Percentiles rank a stretch among this genome's conserved stretches.
phyloP scores from a whole-genome alignment of 192 early-diverging fungal genomes.

The Coemansia sp. region DNA sequence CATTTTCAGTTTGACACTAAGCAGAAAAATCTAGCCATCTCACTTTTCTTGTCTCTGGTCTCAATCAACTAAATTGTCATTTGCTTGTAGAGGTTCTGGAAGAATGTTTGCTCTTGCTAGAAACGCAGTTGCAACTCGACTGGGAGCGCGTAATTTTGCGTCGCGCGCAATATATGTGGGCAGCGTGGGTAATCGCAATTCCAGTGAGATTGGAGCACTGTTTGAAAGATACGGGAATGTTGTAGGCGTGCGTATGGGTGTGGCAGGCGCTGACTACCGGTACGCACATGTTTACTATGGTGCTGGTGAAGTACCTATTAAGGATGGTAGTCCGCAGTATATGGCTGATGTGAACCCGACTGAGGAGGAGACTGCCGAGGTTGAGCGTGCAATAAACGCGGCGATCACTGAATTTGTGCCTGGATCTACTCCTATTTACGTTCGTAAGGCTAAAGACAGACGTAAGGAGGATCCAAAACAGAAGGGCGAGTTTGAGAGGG shows the following conservation, averaged over 20 bases:
- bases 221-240: conserved; percentile 37
- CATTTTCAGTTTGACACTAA: neutral
- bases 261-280: conserved; percentile 1
- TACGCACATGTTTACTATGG: conserved; percentile 47
- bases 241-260: conserved; percentile 17
- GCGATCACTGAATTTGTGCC: conserved; percentile 8
- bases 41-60: neutral
- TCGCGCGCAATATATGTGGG: conserved; percentile 32
- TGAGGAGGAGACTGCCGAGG: conserved; percentile 18
- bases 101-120: conserved; percentile 30
- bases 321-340: conserved; percentile 11
- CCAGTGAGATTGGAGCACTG: conserved; percentile 10
- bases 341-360: conserved; percentile 14
- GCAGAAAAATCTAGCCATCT: neutral
- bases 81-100: neutral
- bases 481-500: conserved; percentile 19
- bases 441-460: neutral
- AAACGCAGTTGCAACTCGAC: conserved; percentile 1
- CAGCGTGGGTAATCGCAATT: conserved; percentile 12
- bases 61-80: neutral
- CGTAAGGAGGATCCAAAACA: neutral
- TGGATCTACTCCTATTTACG: neutral
- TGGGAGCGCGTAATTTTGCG: conserved; percentile 24
- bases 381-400: conserved; percentile 1
- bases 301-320: conserved; percentile 19